Conservation (phyloP, 2,329 filamentous ascomycete species). For the Hirsutella rhossiliensis region DNA sequence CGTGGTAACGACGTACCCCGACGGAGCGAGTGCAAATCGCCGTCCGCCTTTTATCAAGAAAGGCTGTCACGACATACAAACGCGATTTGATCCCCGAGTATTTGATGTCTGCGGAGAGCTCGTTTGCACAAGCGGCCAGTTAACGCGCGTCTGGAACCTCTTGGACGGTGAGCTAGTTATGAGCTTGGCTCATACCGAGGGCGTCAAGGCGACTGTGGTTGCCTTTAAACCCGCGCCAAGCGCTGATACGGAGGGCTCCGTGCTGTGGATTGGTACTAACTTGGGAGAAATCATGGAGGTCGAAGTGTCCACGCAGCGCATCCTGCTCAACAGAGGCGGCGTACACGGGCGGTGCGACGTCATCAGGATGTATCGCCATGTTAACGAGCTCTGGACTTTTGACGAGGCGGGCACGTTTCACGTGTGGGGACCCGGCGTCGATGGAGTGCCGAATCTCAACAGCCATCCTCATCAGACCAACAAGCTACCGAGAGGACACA, state of each 20-base stretch:
- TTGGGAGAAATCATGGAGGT: conserved; percentile 81
- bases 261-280: conserved; percentile 84
- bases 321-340: conserved; percentile 54
- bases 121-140: conserved; percentile 74
- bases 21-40: conserved; percentile 73
- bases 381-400: conserved; percentile 84
- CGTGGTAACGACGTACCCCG: conserved; percentile 58
- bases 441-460: conserved; percentile 61
- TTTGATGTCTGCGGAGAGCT: conserved; percentile 83
- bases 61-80: conserved; percentile 63
- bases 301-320: conserved; percentile 61
- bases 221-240: conserved; percentile 74
- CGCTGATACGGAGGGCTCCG: conserved; percentile 67
- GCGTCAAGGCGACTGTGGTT: conserved; percentile 67
- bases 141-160: conserved; percentile 83
- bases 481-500: conserved; percentile 68
- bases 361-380: conserved; percentile 73
- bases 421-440: conserved; percentile 70
- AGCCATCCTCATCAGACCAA: conserved; percentile 62
- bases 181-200: conserved; percentile 75
- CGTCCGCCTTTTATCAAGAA: conserved; percentile 65
- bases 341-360: conserved; percentile 73
- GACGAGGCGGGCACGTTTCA: conserved; percentile 81
- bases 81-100: conserved; percentile 75
- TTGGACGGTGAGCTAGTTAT: conserved; percentile 70